Evolutionary conservation across 2,329 filamentous ascomycete species (phyloP).

Genomic region (Neobulgaria alba): DNA sequence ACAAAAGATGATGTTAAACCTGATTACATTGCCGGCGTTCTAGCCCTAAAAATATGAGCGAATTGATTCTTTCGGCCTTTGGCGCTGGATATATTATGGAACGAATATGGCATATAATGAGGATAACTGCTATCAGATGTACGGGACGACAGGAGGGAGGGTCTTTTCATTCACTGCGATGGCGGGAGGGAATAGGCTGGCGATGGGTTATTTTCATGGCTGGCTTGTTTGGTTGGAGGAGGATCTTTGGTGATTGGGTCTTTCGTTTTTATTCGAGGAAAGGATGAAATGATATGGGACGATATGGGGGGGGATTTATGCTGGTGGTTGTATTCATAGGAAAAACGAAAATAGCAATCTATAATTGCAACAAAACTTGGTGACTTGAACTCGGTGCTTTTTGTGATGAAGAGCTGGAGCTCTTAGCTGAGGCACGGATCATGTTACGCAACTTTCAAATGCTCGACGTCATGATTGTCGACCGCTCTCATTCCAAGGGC

Average conservation of each 20-base stretch:
- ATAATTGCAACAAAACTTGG: too few species aligned
- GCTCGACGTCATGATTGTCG: too few species aligned
- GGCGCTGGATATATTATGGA: not conserved
- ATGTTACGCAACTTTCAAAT: too few species aligned
- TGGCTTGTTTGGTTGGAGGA: not conserved
- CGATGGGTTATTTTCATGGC: not conserved
- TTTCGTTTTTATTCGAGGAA: not conserved
- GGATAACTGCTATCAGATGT: not conserved
- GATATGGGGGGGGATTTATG: not conserved
- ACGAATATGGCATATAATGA: not conserved
- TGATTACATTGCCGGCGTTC: not conserved
- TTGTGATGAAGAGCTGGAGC: too few species aligned
- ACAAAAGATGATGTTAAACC: not conserved
- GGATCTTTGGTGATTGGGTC: too few species aligned
- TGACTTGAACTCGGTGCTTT: too few species aligned
- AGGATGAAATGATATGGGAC: too few species aligned
- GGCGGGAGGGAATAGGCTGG: not conserved
- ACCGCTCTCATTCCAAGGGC: too few species aligned
- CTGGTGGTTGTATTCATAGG: not conserved
- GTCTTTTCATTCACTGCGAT: too few species aligned
- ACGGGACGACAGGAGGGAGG: not conserved
- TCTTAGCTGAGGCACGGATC: too few species aligned
- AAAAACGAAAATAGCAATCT: not conserved
- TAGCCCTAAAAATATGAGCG: not conserved
- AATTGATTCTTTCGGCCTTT: not conserved